phyloP scores from a whole-genome alignment of 2,329 filamentous ascomycete genomes.

The Spiromastix sp. region DNA sequence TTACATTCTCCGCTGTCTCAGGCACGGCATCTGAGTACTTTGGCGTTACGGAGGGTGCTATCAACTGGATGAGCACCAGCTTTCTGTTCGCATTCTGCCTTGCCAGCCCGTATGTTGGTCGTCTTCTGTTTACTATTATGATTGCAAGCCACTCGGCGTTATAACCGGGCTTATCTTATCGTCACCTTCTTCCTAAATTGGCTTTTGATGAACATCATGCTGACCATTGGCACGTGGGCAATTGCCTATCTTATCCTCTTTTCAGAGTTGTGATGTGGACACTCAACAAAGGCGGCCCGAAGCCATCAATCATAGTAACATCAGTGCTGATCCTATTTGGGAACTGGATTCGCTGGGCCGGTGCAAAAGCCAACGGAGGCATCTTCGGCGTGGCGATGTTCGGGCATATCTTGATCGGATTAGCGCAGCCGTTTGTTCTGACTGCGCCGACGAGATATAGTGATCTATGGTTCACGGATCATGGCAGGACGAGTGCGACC shows the following conservation, averaged over 20 bases:
- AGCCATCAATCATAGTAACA: conserved; percentile 62
- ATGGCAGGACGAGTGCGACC: conserved; percentile 75
- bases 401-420: conserved; percentile 79
- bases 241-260: too few relatives aligned
- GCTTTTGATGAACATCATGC: too few relatives aligned
- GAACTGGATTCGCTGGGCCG: conserved; percentile 85
- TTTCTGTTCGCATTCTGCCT: conserved; percentile 78
- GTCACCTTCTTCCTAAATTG: too few relatives aligned
- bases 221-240: too few relatives aligned
- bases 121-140: too few relatives aligned
- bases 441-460: conserved; percentile 83
- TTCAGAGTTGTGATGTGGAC: conserved; percentile 56
- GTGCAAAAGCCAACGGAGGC: conserved; percentile 49
- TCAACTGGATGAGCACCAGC: conserved; percentile 88
- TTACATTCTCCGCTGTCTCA: conserved; percentile 81
- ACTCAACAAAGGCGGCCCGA: conserved; percentile 67
- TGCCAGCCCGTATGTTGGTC: conserved; percentile 54
- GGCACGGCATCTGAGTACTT: conserved; percentile 67
- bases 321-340: conserved; percentile 66
- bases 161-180: too few relatives aligned
- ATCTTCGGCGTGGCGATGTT: conserved; percentile 72
- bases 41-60: conserved; percentile 56
- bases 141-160: too few relatives aligned
- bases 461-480: conserved; percentile 85
- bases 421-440: conserved; percentile 87